Percentiles rank a stretch among this genome's conserved stretches.
These are phyloP conservation scores for Agaricales sp. DNA, from an alignment of 1,284 basidiomycete species.

Conservation along the genomic window DNA sequence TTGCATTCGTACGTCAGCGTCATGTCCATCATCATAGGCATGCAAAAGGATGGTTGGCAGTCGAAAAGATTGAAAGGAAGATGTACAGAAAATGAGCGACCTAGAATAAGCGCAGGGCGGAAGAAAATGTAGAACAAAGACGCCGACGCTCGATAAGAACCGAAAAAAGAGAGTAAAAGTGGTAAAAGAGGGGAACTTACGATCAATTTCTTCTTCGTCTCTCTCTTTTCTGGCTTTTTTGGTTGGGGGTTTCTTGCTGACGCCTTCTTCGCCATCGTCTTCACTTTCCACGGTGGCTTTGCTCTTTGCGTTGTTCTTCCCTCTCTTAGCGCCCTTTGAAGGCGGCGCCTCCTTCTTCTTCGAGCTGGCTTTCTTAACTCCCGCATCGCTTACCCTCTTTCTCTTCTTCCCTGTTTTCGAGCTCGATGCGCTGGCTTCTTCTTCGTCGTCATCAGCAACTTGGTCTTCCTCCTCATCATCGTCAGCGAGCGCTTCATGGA, in stretches of 20 bases:
- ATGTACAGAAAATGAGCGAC: too few species aligned
- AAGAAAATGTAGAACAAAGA: background rate
- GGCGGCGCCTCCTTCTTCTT: constrained; percentile 31
- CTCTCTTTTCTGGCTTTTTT: constrained; percentile 65
- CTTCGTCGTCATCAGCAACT: constrained; percentile 30
- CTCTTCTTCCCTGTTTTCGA: constrained; percentile 61
- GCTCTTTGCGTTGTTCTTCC: constrained; percentile 30
- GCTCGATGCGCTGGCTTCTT: constrained; percentile 54
- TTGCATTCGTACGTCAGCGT: too few species aligned
- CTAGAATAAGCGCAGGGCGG: background rate
- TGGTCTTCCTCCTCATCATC: constrained; percentile 25
- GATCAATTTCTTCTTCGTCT: constrained; percentile 40
- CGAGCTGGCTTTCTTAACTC: constrained; percentile 32
- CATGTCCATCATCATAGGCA: too few species aligned
- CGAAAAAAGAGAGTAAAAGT: constrained; percentile 9
- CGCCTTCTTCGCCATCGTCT: constrained; percentile 47
- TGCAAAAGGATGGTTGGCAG: too few species aligned
- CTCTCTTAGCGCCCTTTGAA: constrained; percentile 41
- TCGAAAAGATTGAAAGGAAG: too few species aligned
- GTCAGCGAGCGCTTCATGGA: background rate
- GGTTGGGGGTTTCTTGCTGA: constrained; percentile 40
- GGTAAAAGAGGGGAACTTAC: constrained; percentile 4
- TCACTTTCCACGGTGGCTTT: constrained; percentile 66
- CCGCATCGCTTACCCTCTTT: constrained; percentile 40
- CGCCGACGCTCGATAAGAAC: too few species aligned